These are phyloP conservation scores for Neophaeococcomyces mojaviensis DNA, from an alignment of 2,329 filamentous ascomycete genomes.

Conservation along the genomic window DNA sequence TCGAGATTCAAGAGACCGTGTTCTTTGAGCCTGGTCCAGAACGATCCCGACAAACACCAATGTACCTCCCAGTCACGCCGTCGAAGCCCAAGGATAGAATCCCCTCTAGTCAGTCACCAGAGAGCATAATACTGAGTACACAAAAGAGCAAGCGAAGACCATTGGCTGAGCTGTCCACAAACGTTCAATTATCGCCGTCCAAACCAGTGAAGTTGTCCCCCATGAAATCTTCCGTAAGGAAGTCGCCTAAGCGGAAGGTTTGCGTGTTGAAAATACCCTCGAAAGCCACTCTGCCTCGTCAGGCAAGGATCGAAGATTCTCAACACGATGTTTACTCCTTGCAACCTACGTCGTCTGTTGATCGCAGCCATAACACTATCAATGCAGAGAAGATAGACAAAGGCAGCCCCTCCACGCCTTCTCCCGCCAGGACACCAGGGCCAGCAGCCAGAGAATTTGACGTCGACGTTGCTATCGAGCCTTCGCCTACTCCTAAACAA, in stretches of 20 bases:
- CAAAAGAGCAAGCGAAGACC: slow-evolving; percentile 11
- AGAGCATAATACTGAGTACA: slow-evolving; percentile 16
- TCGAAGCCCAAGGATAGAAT: slow-evolving; percentile 11
- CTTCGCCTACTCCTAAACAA: background rate
- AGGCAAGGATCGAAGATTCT: slow-evolving; percentile 13
- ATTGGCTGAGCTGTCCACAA: slow-evolving; percentile 13
- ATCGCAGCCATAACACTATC: slow-evolving; percentile 8
- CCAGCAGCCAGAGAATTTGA: background rate
- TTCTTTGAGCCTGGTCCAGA: slow-evolving; percentile 6
- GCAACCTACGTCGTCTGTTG: slow-evolving; percentile 15
- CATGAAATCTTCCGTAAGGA: slow-evolving; percentile 5
- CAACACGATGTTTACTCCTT: slow-evolving; percentile 18
- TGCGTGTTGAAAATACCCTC: slow-evolving; percentile 16
- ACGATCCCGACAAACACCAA: background rate
- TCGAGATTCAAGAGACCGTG: slow-evolving; percentile 17
- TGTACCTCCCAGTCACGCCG: slow-evolving; percentile 9
- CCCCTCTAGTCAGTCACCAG: slow-evolving; percentile 20
- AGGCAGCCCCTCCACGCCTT: background rate
- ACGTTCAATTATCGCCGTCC: slow-evolving; percentile 9
- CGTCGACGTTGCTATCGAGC: background rate
- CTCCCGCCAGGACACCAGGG: background rate
- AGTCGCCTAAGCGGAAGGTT: slow-evolving; percentile 11
- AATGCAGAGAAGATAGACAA: background rate
- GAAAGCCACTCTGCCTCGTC: slow-evolving; percentile 1
- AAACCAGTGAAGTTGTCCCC: slow-evolving; percentile 3